phyloP scores from a whole-genome alignment of 495 filamentous ascomycete species.

The Xylaria palmicola region DNA sequence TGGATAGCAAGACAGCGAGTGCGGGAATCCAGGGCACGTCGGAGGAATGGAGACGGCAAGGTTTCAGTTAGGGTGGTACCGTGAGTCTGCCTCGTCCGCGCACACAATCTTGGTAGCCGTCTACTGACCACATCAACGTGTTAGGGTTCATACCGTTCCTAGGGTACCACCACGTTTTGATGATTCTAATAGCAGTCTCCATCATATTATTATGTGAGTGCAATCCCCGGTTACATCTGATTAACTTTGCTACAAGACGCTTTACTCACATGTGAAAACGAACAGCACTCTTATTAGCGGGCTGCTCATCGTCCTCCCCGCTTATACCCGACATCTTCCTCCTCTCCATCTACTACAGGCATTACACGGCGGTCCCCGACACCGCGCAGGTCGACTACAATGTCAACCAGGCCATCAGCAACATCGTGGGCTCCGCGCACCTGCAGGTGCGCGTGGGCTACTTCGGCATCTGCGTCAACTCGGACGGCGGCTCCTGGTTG shows the following conservation, averaged over 20 bases:
- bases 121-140: no score
- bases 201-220: constrained; percentile 93
- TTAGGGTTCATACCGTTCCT: constrained; percentile 89
- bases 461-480: constrained; percentile 71
- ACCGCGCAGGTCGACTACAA: constrained; percentile 82
- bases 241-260: no score
- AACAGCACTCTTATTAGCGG: constrained; percentile 72
- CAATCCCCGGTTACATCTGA: background rate
- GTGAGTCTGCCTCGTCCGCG: no score
- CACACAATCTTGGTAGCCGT: no score
- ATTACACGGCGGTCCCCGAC: constrained; percentile 63
- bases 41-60: constrained; percentile 28
- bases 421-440: constrained; percentile 66
- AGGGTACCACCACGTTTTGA: constrained; percentile 97
- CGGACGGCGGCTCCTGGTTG: constrained; percentile 67
- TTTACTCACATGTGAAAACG: constrained; percentile 1
- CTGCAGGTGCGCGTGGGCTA: constrained; percentile 64
- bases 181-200: constrained; percentile 91
- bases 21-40: background rate
- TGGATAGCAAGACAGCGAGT: constrained; percentile 26
- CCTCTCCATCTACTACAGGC: constrained; percentile 70
- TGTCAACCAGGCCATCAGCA: constrained; percentile 70
- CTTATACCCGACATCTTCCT: constrained; percentile 78
- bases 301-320: constrained; percentile 74
- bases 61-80: constrained; percentile 48